Conservation (phyloP, 108 stramenopile genomes). For the Schizochytrium sp. region DNA sequence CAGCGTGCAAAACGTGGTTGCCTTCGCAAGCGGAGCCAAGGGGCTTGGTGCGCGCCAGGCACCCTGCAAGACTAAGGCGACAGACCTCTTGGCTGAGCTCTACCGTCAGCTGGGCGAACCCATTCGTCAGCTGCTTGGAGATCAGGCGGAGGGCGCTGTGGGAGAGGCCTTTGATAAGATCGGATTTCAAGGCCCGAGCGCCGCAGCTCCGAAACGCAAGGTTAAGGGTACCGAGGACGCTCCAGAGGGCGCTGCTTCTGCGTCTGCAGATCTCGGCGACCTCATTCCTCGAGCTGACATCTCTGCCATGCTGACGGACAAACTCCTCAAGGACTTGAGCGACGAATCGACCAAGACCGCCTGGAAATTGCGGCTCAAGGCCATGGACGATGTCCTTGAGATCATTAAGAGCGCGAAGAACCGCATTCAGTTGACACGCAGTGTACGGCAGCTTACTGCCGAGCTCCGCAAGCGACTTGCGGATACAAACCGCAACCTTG, state of each 20-base stretch:
- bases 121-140: not conserved
- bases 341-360: slow-evolving; percentile 13
- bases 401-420: not conserved
- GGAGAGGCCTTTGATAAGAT: not conserved
- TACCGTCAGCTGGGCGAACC: not conserved
- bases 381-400: not conserved
- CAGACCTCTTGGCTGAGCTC: not conserved
- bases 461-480: not conserved
- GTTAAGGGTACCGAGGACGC: not conserved
- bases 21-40: not conserved
- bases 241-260: not conserved
- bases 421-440: not conserved
- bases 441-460: not conserved
- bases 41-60: slow-evolving; percentile 13
- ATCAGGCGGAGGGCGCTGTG: not conserved
- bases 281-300: not conserved
- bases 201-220: not conserved
- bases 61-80: not conserved
- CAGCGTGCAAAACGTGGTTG: not conserved
- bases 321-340: not conserved
- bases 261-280: not conserved
- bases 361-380: not conserved
- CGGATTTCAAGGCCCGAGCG: not conserved
- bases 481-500: not conserved
- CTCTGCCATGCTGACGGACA: not conserved